Base-by-base conservation (phyloP, 192 early-diverging fungal species). In the Coemansia sp. region DNA sequence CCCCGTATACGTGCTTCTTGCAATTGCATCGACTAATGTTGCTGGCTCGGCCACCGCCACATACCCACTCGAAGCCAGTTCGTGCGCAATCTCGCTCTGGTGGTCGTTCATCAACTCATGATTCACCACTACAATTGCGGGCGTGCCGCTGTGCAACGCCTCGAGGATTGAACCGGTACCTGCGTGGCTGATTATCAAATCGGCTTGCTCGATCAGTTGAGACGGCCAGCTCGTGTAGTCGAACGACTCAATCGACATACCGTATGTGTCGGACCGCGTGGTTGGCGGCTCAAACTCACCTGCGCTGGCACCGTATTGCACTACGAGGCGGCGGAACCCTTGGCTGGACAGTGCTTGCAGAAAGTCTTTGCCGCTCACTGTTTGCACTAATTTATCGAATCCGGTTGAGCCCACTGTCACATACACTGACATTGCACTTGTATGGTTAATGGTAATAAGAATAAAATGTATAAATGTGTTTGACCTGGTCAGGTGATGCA, bases 331-430 rank as follows among this genome's bases (percentile, higher is more conserved):
- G 0, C 62, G 73, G 72, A 86, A 90, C 17, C 85, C 85, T 8
- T 81, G 66, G 6, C 51, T 41, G 3, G 60, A 57, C 49, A 93
- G 72, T 0, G 72, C 41, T 3, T 66, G 65, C 38, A 92, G 67
- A 37, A 92, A 84, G 14, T 66, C 38, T 4, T 47, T 24, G 17
- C 82, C 76, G 23, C 78, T 69, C 2, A 85, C 75, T 1, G 73
- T 68, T 9, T 63, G 35, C 39, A 96, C 69, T 8, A 97, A 84
- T 8, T 82, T 79, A 62, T 94, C 91, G 64, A 97, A 97, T 0
- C 88, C 88, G 2, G 94, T 96, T 15, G 93, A 91, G n/a, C 95
- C 95, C 11, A 97, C 94, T 0, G 94, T 96, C 24, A 94, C 87
- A 65, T 94, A 93, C 4, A 89, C 83, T 12, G 73, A 66, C 51